phyloP scores from a whole-genome alignment of 164 flowering plant species.

The Magnolia sinica region DNA sequence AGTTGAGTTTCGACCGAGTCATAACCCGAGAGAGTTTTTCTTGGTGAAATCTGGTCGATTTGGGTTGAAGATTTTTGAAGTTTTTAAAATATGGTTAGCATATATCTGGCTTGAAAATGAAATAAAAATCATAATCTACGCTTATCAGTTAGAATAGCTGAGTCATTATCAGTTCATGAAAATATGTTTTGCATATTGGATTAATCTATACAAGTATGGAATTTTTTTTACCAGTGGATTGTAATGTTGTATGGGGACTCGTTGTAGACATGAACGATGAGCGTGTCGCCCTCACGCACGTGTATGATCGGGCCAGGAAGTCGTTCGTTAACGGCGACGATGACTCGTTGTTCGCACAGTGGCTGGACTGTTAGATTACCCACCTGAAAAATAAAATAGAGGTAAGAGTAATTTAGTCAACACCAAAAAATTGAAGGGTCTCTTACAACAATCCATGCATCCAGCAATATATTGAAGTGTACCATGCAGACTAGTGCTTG shows the following conservation, averaged over 20 bases:
- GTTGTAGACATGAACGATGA: conserved; percentile 21
- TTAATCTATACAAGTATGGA: background rate
- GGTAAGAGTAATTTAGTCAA: background rate
- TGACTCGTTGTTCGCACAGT: conserved; percentile 18
- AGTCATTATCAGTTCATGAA: background rate
- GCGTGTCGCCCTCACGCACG: conserved; percentile 25
- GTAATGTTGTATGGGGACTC: conserved; percentile 24
- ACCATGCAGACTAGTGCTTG: background rate
- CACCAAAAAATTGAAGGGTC: background rate
- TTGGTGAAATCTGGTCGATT: no score
- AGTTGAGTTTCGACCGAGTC: no score
- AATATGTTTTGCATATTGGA: background rate
- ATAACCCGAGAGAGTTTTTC: no score
- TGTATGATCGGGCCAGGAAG: conserved; percentile 26
- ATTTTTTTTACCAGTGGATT: conserved; percentile 25
- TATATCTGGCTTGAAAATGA: no score
- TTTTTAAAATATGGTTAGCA: no score
- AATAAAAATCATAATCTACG: no score
- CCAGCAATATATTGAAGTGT: background rate
- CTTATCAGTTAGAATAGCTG: no score
- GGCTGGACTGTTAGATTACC: conserved; percentile 7
- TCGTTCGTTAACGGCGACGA: conserved; percentile 20
- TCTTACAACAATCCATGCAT: background rate
- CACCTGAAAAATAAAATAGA: conserved; percentile 12
- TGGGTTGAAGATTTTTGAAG: no score